Evolutionary conservation across 495 filamentous ascomycete species (phyloP).

Genomic region (Penicillium robsamsonii): DNA sequence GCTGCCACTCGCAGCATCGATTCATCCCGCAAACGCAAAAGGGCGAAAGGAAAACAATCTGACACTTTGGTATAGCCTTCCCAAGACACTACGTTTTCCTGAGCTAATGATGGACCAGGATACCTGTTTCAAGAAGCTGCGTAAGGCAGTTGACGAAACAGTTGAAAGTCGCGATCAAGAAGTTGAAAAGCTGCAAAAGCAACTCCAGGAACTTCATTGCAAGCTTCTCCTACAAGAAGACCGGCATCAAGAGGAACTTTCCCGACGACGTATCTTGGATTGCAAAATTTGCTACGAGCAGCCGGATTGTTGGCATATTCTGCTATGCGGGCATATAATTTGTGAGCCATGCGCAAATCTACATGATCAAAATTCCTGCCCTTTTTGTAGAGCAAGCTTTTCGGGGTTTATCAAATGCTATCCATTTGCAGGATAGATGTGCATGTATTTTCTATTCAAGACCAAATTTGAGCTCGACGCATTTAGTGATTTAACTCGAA

Average conservation of each 20-base stretch:
- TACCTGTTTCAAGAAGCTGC: neutral
- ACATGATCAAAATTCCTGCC: neutral
- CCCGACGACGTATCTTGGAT: neutral
- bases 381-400: constrained; percentile 1
- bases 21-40: too few relatives aligned
- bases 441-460: neutral
- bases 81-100: neutral
- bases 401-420: constrained; percentile 3
- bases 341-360: neutral
- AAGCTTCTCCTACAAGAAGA: neutral
- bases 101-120: constrained; percentile 3
- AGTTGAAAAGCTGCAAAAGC: neutral
- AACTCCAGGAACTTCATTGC: neutral
- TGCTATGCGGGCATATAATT: neutral
- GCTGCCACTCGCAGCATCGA: neutral
- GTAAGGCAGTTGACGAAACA: neutral
- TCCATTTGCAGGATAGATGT: constrained; percentile 2
- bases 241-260: constrained; percentile 1
- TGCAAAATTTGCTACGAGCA: constrained; percentile 1
- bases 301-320: constrained; percentile 1
- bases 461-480: too few relatives aligned
- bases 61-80: neutral
- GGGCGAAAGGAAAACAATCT: neutral
- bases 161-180: neutral
- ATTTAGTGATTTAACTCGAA: too few relatives aligned